Evolutionary conservation across 2,329 filamentous ascomycete genomes (phyloP).

Genomic region (Trichoderma hamatum): DNA sequence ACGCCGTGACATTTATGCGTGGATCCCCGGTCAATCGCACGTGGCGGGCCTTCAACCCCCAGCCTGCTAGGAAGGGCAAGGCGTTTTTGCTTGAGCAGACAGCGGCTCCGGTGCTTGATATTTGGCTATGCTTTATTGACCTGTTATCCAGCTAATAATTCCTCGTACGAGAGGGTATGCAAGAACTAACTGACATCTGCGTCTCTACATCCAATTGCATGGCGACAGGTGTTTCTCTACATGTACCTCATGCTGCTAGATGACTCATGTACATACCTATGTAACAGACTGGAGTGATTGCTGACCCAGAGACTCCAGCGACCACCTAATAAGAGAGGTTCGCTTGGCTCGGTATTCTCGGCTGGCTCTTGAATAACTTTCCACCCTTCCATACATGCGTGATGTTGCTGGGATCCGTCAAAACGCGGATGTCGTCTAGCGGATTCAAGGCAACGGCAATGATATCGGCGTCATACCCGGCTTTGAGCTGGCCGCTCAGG

Average conservation of each 20-base stretch:
- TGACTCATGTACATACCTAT: neutral
- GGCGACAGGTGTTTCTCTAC: neutral
- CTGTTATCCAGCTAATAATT: neutral
- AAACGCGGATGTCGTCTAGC: slow-evolving; percentile 45
- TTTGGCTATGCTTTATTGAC: neutral
- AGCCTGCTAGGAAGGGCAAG: neutral
- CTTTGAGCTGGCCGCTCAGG: slow-evolving; percentile 49
- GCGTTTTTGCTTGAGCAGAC: neutral
- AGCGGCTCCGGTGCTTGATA: neutral
- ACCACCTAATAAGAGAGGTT: neutral
- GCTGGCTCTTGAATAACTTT: slow-evolving; percentile 46
- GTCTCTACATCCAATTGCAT: neutral
- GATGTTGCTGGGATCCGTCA: slow-evolving; percentile 45
- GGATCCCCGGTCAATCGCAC: neutral
- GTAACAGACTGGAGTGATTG: neutral
- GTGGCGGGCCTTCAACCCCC: neutral
- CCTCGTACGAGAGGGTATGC: neutral
- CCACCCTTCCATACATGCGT: slow-evolving; percentile 50
- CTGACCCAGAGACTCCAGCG: too few species aligned
- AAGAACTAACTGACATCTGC: neutral
- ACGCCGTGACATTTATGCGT: neutral
- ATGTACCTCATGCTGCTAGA: neutral
- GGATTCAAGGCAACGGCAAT: slow-evolving; percentile 49
- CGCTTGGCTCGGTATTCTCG: neutral
- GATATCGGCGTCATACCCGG: slow-evolving; percentile 52